Base-by-base conservation (phyloP, 2,329 filamentous ascomycete genomes). In the Fusarium algeriense region DNA sequence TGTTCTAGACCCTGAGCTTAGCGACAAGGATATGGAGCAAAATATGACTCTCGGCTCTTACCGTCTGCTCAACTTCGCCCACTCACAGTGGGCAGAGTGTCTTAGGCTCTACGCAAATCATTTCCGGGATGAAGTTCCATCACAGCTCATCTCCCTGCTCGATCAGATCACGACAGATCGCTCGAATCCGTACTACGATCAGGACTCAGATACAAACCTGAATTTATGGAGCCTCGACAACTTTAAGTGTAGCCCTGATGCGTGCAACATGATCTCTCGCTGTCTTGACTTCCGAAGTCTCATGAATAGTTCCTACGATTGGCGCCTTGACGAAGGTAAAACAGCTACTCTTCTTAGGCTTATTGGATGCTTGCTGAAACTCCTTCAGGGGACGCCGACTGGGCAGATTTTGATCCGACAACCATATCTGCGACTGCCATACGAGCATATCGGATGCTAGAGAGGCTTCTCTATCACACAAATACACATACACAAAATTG, bases 211-310 rank as follows among this genome's bases (percentile, higher is more conserved):
- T 1, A 54, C 37, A 54, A 19, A 32, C 0, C 13, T 30, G 3
- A 3, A 28, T 7, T 26, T 43, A 0, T 32, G 50, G 50, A 7
- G 37, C 20, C 50, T 54, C 5, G 7, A 19, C 9, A 41, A 1
- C 0, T 41, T 19, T 2, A 32, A 23, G 0, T 32, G 17, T 1
- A 41, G 15, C 1, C 3, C 15, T 23, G 28, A 54, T 0, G 26
- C n/a, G 19, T 12, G 9, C 5, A 2, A 41, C 0, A 17, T 20
- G 4, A 41, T 54, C 1, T 54, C 50, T 32, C 35, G 5, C 6
- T 23, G 26, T 7, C 50, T 54, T 0, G 50, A 54, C 7, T 54
- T 43, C 7, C 7, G 26, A 4, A 41, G 2, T 3, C 4, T 32
- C 12, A 41, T 54, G 50, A 12, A 9, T 54, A 17, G 3, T 23